These are phyloP conservation scores for Yamagishiella unicocca DNA, from an alignment of 139 green algal genomes.

Conservation along the genomic window DNA sequence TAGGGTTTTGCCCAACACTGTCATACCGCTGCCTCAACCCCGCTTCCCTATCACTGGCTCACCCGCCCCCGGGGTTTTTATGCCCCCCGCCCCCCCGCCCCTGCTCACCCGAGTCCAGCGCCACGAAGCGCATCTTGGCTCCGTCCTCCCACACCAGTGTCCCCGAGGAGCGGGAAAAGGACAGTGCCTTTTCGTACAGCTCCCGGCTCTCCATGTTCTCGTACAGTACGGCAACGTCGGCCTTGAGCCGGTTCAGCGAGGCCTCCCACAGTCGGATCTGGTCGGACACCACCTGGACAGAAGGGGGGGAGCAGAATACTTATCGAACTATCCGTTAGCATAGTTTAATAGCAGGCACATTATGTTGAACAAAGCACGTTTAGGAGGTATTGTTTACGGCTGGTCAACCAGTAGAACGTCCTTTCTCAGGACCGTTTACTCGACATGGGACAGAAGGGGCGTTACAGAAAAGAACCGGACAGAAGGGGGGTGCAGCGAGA, in stretches of 20 bases:
- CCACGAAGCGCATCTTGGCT: constrained; percentile 14
- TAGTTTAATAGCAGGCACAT: no score
- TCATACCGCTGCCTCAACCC: neutral
- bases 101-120: constrained; percentile 12
- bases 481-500: no score
- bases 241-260: constrained; percentile 73
- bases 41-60: neutral
- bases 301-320: no score
- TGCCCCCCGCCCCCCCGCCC: neutral
- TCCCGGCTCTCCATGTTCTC: constrained; percentile 72
- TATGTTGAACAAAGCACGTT: no score
- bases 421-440: no score
- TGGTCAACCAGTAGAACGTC: no score
- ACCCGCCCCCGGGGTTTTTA: neutral
- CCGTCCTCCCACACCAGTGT: constrained; percentile 66
- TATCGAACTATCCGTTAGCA: no score
- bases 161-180: constrained; percentile 56
- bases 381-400: no score
- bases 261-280: constrained; percentile 88
- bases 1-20: no score
- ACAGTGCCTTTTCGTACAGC: constrained; percentile 61
- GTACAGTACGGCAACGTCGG: constrained; percentile 66
- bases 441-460: no score
- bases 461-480: no score
- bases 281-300: constrained; percentile 85